A percentile compares a stretch with the other conserved stretches of the same genome.
phyloP scores from a whole-genome alignment of 495 filamentous ascomycete genomes.

The Pyrenula aspistea region DNA sequence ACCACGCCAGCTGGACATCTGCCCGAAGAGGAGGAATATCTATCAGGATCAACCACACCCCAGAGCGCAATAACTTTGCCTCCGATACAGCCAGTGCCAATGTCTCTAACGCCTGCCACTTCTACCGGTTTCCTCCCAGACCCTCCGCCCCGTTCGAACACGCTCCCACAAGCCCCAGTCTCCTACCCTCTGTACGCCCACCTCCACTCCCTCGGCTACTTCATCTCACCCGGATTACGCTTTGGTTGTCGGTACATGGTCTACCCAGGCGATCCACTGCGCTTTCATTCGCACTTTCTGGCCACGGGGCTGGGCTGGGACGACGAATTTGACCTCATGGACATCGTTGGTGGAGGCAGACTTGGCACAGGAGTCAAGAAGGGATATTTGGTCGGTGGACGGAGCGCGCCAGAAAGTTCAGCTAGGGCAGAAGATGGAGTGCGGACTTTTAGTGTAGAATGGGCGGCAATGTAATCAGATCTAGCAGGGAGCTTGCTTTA shows the following conservation, averaged over 20 bases:
- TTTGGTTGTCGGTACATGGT: conserved; percentile 92
- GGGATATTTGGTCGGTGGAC: conserved; percentile 74
- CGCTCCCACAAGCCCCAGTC: neutral
- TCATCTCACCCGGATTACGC: conserved; percentile 77
- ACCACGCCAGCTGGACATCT: conserved; percentile 9
- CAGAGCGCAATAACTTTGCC: conserved; percentile 10
- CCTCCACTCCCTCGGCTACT: conserved; percentile 71
- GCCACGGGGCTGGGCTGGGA: conserved; percentile 72
- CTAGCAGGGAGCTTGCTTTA: no score
- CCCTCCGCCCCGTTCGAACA: conserved; percentile 16
- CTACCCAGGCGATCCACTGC: conserved; percentile 87
- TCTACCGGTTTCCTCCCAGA: conserved; percentile 39
- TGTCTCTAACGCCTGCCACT: conserved; percentile 47
- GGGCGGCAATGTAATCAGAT: conserved; percentile 61
- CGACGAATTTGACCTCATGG: conserved; percentile 68
- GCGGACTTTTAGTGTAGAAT: conserved; percentile 67
- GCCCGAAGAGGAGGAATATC: conserved; percentile 27
- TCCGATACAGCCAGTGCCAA: conserved; percentile 8
- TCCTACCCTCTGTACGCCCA: conserved; percentile 57
- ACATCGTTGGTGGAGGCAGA: conserved; percentile 74
- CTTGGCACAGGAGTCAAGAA: conserved; percentile 94
- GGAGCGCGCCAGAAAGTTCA: conserved; percentile 5
- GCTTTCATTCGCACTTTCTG: conserved; percentile 90
- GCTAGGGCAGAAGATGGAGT: conserved; percentile 23
- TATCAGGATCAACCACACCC: conserved; percentile 16